Conservation (phyloP, 495 filamentous ascomycete genomes). For the Staphylotrichum tortipilum region DNA sequence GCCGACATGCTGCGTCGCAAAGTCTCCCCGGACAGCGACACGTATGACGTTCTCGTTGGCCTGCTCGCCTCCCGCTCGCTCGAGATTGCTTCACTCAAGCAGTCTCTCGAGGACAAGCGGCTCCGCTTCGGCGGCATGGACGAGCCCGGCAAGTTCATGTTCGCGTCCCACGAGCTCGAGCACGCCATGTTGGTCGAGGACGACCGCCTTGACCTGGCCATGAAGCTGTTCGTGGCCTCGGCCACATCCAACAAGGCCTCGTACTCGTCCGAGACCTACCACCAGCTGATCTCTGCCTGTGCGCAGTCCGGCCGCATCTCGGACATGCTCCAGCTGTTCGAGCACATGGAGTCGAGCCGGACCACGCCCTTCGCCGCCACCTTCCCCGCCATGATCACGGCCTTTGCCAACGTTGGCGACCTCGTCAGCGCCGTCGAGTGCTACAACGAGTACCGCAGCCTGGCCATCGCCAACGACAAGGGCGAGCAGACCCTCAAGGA, state of each 20-base stretch:
- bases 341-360: constrained; percentile 74
- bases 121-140: constrained; percentile 76
- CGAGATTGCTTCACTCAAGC: constrained; percentile 60
- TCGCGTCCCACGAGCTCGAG: constrained; percentile 77
- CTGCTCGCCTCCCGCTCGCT: constrained; percentile 71
- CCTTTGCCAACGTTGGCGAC: constrained; percentile 73
- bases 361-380: constrained; percentile 67
- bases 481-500: constrained; percentile 62
- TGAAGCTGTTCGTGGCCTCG: constrained; percentile 75
- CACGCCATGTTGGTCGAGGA: constrained; percentile 76
- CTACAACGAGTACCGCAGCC: constrained; percentile 83
- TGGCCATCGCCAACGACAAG: constrained; percentile 72
- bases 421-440: constrained; percentile 84
- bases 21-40: constrained; percentile 70
- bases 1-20: constrained; percentile 88
- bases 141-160: constrained; percentile 81
- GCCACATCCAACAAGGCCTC: constrained; percentile 50
- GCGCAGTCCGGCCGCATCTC: constrained; percentile 66
- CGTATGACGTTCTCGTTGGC: constrained; percentile 77
- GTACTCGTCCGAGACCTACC: constrained; percentile 61
- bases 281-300: constrained; percentile 73
- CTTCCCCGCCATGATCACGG: constrained; percentile 86
- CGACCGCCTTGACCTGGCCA: constrained; percentile 69
- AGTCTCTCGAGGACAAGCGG: constrained; percentile 63
- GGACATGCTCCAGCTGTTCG: constrained; percentile 82